phyloP scores from a whole-genome alignment of 2,329 filamentous ascomycete species.

The Dothiorella sarmentorum region DNA sequence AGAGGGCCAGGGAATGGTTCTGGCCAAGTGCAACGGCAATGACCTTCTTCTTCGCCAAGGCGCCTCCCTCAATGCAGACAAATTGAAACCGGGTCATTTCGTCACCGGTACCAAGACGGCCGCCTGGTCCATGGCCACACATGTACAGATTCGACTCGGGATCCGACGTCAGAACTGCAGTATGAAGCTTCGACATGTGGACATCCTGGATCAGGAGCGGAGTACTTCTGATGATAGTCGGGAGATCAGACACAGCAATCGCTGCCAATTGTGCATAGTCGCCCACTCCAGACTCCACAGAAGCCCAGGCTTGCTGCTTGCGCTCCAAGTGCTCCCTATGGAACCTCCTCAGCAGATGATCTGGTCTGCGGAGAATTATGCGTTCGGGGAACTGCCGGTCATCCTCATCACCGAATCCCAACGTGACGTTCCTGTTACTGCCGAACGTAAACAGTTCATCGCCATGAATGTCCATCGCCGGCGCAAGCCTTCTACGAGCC shows the following conservation, averaged over 20 bases:
- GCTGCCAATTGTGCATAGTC: conserved; percentile 24
- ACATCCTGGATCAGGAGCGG: conserved; percentile 77
- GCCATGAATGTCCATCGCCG: conserved; percentile 50
- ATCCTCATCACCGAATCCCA: conserved; percentile 93
- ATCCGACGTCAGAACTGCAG: conserved; percentile 81
- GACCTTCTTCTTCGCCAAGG: conserved; percentile 69
- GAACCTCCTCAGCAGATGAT: conserved; percentile 71
- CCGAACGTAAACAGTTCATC: conserved; percentile 93
- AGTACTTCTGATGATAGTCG: conserved; percentile 66
- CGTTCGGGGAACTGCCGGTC: conserved; percentile 92
- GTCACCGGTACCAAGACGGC: conserved; percentile 82
- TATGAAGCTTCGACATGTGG: conserved; percentile 86
- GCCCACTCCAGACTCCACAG: conserved; percentile 32
- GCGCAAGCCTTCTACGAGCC: conserved; percentile 22
- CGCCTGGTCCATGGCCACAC: conserved; percentile 87
- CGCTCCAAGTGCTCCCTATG: conserved; percentile 63
- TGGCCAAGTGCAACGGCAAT: conserved; percentile 79
- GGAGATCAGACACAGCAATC: conserved; percentile 55
- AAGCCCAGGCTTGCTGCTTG: conserved; percentile 36
- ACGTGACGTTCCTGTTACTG: conserved; percentile 90
- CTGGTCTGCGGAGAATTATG: conserved; percentile 70
- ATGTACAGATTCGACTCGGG: conserved; percentile 87
- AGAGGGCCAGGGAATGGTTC: conserved; percentile 84
- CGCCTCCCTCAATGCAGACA: conserved; percentile 72
- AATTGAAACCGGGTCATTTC: conserved; percentile 88